phyloP scores from a whole-genome alignment of 768 basidiomycete genomes.

The Lepiota venenata region DNA sequence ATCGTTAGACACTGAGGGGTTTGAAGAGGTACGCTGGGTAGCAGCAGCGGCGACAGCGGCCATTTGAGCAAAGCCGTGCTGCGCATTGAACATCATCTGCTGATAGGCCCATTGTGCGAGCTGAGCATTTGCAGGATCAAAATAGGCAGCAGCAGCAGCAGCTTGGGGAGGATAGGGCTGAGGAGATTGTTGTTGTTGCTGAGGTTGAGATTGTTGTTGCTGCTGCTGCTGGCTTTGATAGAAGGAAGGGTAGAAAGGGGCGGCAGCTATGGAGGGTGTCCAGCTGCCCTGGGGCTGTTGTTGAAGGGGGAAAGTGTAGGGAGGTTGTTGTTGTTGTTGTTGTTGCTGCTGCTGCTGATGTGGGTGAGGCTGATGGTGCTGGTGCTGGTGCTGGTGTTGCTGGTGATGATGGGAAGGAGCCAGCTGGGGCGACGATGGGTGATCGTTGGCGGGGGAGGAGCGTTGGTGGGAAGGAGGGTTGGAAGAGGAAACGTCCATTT shows the following conservation, averaged over 20 bases:
- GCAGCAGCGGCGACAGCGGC: conserved; percentile 17
- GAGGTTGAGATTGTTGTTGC: no score
- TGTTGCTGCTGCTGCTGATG: conserved; percentile 28
- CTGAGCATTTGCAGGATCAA: conserved; percentile 72
- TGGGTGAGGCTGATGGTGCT: conserved; percentile 11
- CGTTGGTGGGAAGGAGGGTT: conserved; percentile 49
- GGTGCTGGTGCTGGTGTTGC: conserved; percentile 10
- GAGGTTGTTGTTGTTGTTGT: conserved; percentile 31
- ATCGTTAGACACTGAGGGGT: conserved; percentile 38
- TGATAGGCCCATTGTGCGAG: conserved; percentile 89
- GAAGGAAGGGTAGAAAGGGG: conserved; percentile 76
- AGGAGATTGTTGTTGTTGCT: conserved; percentile 46
- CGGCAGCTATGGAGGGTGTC: conserved; percentile 62
- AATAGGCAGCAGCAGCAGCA: no score
- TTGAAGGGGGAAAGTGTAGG: conserved; percentile 69
- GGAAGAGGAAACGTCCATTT: conserved; percentile 50
- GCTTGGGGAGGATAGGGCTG: conserved; percentile 51
- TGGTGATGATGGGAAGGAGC: conserved; percentile 11
- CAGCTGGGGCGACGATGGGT: conserved; percentile 17
- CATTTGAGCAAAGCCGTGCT: conserved; percentile 45
- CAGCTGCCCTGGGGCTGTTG: conserved; percentile 69
- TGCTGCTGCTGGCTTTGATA: conserved; percentile 71
- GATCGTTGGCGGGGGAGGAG: conserved; percentile 58
- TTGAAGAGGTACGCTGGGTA: conserved; percentile 40
- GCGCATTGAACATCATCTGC: conserved; percentile 84